Evolutionary conservation across 495 filamentous ascomycete species (phyloP).

Genomic region (Xylaria telfairii): DNA sequence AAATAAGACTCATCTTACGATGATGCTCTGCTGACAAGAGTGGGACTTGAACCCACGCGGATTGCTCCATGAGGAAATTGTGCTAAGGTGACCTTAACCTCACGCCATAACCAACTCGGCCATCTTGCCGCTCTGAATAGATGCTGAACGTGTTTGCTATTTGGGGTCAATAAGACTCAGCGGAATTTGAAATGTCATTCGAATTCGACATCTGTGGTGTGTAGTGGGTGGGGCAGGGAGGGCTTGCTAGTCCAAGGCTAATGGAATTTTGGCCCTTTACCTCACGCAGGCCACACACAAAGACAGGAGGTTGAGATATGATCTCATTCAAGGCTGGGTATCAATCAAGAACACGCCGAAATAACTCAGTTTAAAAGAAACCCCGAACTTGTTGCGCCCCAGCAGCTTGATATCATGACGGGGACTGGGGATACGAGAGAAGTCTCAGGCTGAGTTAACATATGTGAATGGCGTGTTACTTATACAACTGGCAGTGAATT

Average conservation of each 20-base stretch:
- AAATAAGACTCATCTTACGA: too few relatives aligned
- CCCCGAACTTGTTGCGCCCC: not conserved
- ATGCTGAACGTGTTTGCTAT: not conserved
- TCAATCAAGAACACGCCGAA: not conserved
- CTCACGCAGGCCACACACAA: not conserved
- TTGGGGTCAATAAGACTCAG: not conserved
- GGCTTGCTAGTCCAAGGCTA: not conserved
- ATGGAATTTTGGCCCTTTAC: not conserved
- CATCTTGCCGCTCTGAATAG: conserved; percentile 39
- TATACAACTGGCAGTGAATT: too few relatives aligned
- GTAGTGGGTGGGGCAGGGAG: not conserved
- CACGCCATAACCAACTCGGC: conserved; percentile 54
- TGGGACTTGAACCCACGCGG: conserved; percentile 53
- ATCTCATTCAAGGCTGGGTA: not conserved
- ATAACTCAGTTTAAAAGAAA: not conserved
- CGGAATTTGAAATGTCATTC: not conserved
- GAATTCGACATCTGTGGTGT: not conserved
- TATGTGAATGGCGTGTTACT: too few relatives aligned
- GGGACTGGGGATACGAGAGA: not conserved
- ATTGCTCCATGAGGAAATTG: conserved; percentile 45
- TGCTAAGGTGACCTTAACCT: conserved; percentile 50
- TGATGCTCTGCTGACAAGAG: conserved; percentile 38
- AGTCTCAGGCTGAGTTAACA: too few relatives aligned
- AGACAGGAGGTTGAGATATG: not conserved
- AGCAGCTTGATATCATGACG: not conserved